Evolutionary conservation across 768 basidiomycete species (phyloP).

Genomic region (Russula olivacea): DNA sequence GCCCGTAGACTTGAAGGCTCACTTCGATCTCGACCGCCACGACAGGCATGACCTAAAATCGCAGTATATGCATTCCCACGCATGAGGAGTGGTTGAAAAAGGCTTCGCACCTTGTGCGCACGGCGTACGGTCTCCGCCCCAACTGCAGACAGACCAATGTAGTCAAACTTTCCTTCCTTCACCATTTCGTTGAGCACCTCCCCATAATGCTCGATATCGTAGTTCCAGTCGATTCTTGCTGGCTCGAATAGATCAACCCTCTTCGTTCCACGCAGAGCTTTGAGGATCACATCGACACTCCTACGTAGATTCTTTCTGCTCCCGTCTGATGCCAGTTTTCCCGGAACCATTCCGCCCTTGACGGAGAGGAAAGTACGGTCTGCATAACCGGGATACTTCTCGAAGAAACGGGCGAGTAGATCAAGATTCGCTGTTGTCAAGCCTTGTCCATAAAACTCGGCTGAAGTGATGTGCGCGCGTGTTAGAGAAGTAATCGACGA

Average conservation of each 20-base stretch:
- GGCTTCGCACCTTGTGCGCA: slow-evolving; percentile 38
- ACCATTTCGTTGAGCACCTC: slow-evolving; percentile 41
- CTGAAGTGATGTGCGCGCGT: slow-evolving; percentile 26
- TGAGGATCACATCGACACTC: slow-evolving; percentile 42
- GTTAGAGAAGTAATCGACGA: not conserved
- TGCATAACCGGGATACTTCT: slow-evolving; percentile 41
- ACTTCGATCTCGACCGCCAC: slow-evolving; percentile 62
- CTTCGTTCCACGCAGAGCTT: slow-evolving; percentile 45
- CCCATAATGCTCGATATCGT: slow-evolving; percentile 44
- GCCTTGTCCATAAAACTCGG: slow-evolving; percentile 53
- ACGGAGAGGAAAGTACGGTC: slow-evolving; percentile 45
- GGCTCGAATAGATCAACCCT: slow-evolving; percentile 56
- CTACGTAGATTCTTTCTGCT: slow-evolving; percentile 41
- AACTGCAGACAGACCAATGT: slow-evolving; percentile 56
- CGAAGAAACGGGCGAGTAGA: slow-evolving; percentile 46
- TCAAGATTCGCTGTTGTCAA: slow-evolving; percentile 40
- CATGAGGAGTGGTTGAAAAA: slow-evolving; percentile 27
- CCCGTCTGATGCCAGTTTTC: slow-evolving; percentile 24
- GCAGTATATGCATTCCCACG: not conserved
- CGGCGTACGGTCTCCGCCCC: slow-evolving; percentile 41
- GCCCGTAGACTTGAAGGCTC: slow-evolving; percentile 54
- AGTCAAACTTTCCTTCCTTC: slow-evolving; percentile 51
- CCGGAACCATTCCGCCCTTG: slow-evolving; percentile 33
- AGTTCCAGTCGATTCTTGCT: slow-evolving; percentile 42
- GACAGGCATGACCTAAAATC: slow-evolving; percentile 30